Evolutionary conservation across 2,329 filamentous ascomycete genomes (phyloP), one percentile per base, ranked within the genome.

Genomic region (Fusarium dimerum): DNA sequence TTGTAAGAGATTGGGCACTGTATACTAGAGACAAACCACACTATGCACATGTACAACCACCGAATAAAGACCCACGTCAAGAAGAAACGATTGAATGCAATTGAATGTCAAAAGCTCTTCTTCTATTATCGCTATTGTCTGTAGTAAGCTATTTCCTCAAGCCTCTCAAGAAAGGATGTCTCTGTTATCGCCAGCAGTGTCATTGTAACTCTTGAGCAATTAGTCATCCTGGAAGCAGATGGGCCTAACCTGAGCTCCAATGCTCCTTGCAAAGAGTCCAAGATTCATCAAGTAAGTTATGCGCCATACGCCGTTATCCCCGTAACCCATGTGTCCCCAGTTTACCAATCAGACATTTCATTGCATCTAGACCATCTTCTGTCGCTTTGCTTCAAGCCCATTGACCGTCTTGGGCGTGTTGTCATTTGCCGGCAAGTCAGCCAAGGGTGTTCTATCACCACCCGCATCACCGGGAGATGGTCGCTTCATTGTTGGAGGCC

Each of bases 401-500:
- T 64, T 67, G 5, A 54, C 64, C 3, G 55, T 42, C 40, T 48
- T 46, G 3, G 55, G 56, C 16, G 59, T 63, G 18, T 52, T 65
- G 11, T 62, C 67, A 44, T 83, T 84, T 12, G 71, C 72, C 10
- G 80, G 71, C 13, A 84, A 69, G 48, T 85, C 82, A 2, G 74
- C 74, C 44, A 85, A 61, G 2, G 79, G 77, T 11, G 78, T 64
- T 52, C 81, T 73, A 30, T 57, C 52, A 17, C 30, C 47, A 26
- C 53, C 60, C 53, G 51, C 56, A n/a, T 69, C 71, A 8, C 50
- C 65, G 2, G 70, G 67, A 39, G 70, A 65, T 3, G 79, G 76
- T 32, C 81, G 72, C 68, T 83, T 84, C 72, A 85, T 81, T 1
- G 82, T 84, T 2, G 79, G 80, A 11, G 83, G 83, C 15, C 78